Percentiles rank a stretch among this genome's conserved stretches.
Conservation (phyloP, 75 land plant species). For the Pinus taeda region DNA sequence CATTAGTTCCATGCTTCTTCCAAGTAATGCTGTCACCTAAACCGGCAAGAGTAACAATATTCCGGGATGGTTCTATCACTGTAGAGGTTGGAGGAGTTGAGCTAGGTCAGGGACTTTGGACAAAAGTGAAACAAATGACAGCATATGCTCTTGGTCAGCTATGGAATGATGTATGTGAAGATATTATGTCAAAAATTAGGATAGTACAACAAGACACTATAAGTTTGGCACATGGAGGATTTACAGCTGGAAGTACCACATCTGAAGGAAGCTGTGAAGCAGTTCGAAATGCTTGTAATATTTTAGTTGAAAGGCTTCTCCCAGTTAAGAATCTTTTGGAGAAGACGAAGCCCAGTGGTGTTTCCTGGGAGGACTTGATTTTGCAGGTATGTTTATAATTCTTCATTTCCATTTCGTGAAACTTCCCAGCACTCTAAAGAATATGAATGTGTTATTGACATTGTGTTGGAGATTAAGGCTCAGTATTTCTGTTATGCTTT, state of each 20-base stretch:
- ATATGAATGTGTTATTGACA: no score
- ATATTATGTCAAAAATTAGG: slow-evolving; percentile 48
- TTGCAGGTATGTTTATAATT: slow-evolving; percentile 25
- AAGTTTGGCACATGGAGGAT: slow-evolving; percentile 81
- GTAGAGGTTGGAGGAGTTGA: slow-evolving; percentile 95
- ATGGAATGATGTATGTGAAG: slow-evolving; percentile 31
- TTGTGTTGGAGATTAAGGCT: no score
- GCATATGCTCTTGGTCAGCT: slow-evolving; percentile 66
- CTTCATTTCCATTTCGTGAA: no score
- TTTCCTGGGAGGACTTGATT: slow-evolving; percentile 65
- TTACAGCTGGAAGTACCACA: slow-evolving; percentile 80
- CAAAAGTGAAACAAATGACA: slow-evolving; percentile 85
- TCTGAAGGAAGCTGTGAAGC: slow-evolving; percentile 95
- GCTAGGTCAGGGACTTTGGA: slow-evolving; percentile 94
- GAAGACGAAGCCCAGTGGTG: slow-evolving; percentile 24
- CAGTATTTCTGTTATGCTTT: no score
- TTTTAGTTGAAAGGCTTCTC: slow-evolving; percentile 69
- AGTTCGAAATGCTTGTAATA: slow-evolving; percentile 53
- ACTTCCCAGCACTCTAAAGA: no score
- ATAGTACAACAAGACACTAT: slow-evolving; percentile 80
- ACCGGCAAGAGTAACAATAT: slow-evolving; percentile 81
- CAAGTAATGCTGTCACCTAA: slow-evolving; percentile 29
- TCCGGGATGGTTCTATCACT: slow-evolving; percentile 77
- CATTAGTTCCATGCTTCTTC: slow-evolving; percentile 62
- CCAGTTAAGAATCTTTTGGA: slow-evolving; percentile 46